phyloP scores from a whole-genome alignment of 192 early-diverging fungal genomes.

The Coemansia sp. region DNA sequence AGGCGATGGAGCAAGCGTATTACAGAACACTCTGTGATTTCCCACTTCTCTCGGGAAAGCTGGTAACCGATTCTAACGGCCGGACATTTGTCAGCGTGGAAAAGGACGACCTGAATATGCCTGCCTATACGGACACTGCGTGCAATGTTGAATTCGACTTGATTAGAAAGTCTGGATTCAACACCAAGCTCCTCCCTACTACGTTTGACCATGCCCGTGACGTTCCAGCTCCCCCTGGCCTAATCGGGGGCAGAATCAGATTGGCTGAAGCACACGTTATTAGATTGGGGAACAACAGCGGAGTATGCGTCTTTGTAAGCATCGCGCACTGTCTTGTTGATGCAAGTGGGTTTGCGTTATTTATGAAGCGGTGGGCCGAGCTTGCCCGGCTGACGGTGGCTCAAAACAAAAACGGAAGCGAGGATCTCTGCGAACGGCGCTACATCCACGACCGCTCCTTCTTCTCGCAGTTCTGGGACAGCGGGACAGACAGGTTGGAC shows the following conservation, averaged over 20 bases:
- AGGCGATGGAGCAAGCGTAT: conserved; percentile 17
- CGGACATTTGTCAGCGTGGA: conserved; percentile 4
- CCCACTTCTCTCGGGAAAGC: conserved; percentile 18
- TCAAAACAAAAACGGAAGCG: too few relatives aligned
- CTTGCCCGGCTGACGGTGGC: not conserved
- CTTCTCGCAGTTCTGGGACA: not conserved
- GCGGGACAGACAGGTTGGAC: not conserved
- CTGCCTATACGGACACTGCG: conserved; percentile 17
- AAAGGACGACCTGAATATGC: conserved; percentile 25
- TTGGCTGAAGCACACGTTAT: conserved; percentile 8
- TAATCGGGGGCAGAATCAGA: conserved; percentile 9
- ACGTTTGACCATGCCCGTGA: not conserved
- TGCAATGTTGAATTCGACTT: conserved; percentile 9
- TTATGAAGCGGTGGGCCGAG: conserved; percentile 29
- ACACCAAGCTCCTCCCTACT: conserved; percentile 1
- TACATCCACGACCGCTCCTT: conserved; percentile 2
- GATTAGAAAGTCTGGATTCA: conserved; percentile 3
- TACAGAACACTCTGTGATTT: conserved; percentile 14
- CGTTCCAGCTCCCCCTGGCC: not conserved
- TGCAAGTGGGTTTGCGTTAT: conserved; percentile 11
- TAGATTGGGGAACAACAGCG: conserved; percentile 18
- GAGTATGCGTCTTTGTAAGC: conserved; percentile 21
- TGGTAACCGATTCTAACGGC: conserved; percentile 1
- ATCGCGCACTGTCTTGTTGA: conserved; percentile 20
- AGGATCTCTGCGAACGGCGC: not conserved